Evolutionary conservation across 345 rosid genomes (phyloP).

Genomic region (Lumnitzera littorea): DNA sequence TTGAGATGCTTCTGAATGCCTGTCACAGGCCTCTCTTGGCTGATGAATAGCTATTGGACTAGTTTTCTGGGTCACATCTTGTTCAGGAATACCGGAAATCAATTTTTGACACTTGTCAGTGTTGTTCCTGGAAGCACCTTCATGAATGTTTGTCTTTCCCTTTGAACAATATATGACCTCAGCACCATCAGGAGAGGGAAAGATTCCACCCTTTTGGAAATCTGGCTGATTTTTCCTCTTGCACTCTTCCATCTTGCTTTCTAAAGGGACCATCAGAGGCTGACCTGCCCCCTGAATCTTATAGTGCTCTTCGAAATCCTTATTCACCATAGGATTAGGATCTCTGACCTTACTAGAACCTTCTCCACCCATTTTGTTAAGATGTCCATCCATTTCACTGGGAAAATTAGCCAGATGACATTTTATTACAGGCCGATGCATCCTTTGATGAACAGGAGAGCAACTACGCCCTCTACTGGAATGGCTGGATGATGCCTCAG

Average conservation of each 20-base stretch:
- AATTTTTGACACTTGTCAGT: constrained; percentile 23
- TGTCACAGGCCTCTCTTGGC: constrained; percentile 36
- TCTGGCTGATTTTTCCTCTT: constrained; percentile 21
- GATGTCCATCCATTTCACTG: constrained; percentile 19
- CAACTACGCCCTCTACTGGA: constrained; percentile 38
- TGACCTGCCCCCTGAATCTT: constrained; percentile 16
- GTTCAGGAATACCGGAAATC: constrained; percentile 15
- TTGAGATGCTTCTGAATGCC: constrained; percentile 21
- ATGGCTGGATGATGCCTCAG: constrained; percentile 42
- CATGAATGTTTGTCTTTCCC: constrained; percentile 22
- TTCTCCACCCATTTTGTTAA: constrained; percentile 22
- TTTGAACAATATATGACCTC: constrained; percentile 19
- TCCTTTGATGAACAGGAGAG: constrained; percentile 30
- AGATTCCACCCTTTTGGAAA: constrained; percentile 15
- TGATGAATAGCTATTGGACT: constrained; percentile 38
- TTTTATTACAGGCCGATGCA: constrained; percentile 32
- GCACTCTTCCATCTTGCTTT: constrained; percentile 18
- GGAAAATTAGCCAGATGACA: constrained; percentile 41
- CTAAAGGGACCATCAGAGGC: constrained; percentile 16
- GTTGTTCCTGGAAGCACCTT: constrained; percentile 19
- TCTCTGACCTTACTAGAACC: constrained; percentile 20
- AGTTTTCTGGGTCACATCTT: constrained; percentile 16
- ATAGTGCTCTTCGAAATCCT: constrained; percentile 14
- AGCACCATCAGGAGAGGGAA: constrained; percentile 18
- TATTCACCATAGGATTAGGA: constrained; percentile 12